Conservation (phyloP, 371 early-diverging fungal species). For the Syncephalastrum sp. region DNA sequence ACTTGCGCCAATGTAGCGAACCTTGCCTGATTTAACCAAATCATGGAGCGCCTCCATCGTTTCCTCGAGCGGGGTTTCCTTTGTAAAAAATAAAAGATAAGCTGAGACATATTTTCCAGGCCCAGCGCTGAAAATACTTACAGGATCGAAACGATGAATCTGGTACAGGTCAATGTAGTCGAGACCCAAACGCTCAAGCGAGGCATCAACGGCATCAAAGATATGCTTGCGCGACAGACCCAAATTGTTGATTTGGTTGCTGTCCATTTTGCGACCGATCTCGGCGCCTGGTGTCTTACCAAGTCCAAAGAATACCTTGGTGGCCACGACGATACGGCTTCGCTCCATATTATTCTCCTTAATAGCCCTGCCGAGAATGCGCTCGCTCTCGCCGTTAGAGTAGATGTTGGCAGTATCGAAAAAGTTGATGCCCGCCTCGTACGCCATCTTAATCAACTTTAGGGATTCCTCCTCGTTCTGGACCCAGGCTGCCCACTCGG, state of each 20-base stretch:
- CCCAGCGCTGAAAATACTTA: conserved; percentile 5
- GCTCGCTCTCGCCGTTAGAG: conserved; percentile 39
- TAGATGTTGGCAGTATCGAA: conserved; percentile 34
- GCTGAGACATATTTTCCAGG: not conserved
- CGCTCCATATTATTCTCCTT: conserved; percentile 36
- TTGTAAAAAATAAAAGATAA: not conserved
- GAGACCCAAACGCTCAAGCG: conserved; percentile 41
- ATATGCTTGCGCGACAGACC: conserved; percentile 57
- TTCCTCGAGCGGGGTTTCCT: conserved; percentile 43
- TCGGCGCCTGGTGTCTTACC: not conserved
- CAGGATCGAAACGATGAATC: conserved; percentile 45
- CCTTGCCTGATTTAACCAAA: conserved; percentile 48
- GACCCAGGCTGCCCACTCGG: conserved; percentile 32
- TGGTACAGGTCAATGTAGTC: conserved; percentile 70
- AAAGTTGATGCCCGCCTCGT: conserved; percentile 50
- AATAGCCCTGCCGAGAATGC: conserved; percentile 40
- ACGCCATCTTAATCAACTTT: conserved; percentile 43
- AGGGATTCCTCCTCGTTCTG: conserved; percentile 39
- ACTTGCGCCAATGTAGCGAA: conserved; percentile 44
- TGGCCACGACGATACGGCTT: conserved; percentile 40
- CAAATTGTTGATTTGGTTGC: conserved; percentile 18
- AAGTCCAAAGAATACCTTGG: conserved; percentile 21
- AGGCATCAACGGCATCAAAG: conserved; percentile 52
- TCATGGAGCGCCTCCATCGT: conserved; percentile 60
- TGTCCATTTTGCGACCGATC: not conserved